phyloP scores from a whole-genome alignment of 768 basidiomycete species.

The Lanmaoa pseudosensibilis region DNA sequence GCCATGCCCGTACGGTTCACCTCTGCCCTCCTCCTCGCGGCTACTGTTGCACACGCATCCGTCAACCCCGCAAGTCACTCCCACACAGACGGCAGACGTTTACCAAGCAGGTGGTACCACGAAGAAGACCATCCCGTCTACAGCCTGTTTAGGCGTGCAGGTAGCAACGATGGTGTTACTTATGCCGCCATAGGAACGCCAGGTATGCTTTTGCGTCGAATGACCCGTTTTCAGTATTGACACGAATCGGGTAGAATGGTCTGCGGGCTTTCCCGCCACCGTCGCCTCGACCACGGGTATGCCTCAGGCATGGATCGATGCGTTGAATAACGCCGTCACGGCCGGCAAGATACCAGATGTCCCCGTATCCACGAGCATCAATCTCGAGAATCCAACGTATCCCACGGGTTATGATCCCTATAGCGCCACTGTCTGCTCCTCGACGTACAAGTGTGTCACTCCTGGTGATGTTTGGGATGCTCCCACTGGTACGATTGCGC shows the following conservation, averaged over 20 bases:
- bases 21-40: conserved; percentile 28
- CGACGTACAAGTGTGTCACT: conserved; percentile 66
- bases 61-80: conserved; percentile 18
- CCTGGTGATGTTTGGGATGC: conserved; percentile 74
- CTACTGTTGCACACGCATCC: conserved; percentile 20
- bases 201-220: conserved; percentile 38
- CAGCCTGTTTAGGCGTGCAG: conserved; percentile 58
- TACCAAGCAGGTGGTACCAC: conserved; percentile 59
- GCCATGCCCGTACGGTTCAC: conserved; percentile 28
- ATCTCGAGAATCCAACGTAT: conserved; percentile 38
- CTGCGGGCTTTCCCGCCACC: conserved; percentile 54
- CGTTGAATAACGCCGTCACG: conserved; percentile 62
- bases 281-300: conserved; percentile 50
- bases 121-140: conserved; percentile 57
- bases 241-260: conserved; percentile 50
- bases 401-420: conserved; percentile 39
- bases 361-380: conserved; percentile 44
- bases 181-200: conserved; percentile 62
- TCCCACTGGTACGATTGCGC: conserved; percentile 63
- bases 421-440: conserved; percentile 66
- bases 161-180: conserved; percentile 41
- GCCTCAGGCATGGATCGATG: conserved; percentile 71
- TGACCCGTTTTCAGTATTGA: not conserved
- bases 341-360: conserved; percentile 76
- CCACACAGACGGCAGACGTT: conserved; percentile 19